A percentile compares a stretch with the other conserved stretches of the same genome.
Evolutionary conservation across 2,329 filamentous ascomycete species (phyloP).

Genomic region (Cladophialophora psammophila): DNA sequence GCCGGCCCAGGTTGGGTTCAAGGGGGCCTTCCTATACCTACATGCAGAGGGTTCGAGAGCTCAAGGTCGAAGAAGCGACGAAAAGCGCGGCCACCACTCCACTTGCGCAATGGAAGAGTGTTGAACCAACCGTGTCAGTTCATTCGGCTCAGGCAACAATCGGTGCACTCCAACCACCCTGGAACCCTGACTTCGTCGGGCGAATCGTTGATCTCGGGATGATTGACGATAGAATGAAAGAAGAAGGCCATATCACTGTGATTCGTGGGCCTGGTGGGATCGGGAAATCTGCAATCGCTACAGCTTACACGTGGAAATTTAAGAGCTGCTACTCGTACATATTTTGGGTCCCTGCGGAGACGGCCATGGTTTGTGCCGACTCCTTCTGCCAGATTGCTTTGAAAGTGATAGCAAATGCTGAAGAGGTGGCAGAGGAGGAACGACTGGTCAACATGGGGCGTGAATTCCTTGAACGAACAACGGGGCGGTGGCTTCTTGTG

Average conservation of each 20-base stretch:
- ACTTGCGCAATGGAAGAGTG: neutral
- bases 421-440: neutral
- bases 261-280: no score
- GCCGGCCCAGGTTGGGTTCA: no score
- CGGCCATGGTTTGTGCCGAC: conserved; percentile 10
- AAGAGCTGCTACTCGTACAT: conserved; percentile 11
- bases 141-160: conserved; percentile 2
- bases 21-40: no score
- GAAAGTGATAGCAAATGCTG: no score
- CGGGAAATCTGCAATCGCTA: conserved; percentile 7
- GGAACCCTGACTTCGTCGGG: conserved; percentile 13
- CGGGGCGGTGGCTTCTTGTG: conserved; percentile 5
- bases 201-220: conserved; percentile 1
- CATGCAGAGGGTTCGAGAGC: no score
- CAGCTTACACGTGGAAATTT: conserved; percentile 14
- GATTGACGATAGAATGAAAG: neutral
- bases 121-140: neutral
- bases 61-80: no score
- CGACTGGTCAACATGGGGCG: conserved; percentile 8
- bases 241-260: no score
- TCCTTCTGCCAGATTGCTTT: neutral
- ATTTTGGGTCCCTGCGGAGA: conserved; percentile 9
- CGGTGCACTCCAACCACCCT: conserved; percentile 1
- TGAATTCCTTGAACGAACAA: conserved; percentile 6
- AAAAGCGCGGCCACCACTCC: no score